Base-by-base conservation (phyloP, 148 eudicot genomes). In the Silene conica region DNA sequence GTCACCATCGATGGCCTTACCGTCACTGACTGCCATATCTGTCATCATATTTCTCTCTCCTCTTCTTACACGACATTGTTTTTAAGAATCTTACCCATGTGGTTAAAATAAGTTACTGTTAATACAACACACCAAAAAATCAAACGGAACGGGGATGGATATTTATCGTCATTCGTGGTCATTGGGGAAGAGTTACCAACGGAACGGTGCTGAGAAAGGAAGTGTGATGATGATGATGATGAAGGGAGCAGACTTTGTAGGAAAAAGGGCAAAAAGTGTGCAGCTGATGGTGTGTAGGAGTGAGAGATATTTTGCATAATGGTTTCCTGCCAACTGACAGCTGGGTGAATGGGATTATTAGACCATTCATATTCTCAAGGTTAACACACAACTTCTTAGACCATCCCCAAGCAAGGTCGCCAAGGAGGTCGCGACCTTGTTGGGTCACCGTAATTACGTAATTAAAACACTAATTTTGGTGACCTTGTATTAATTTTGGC, bases 1-100 rank as follows among this genome's bases (percentile, higher is more conserved):
- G 87, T 84, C 84, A 84, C 66, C 82, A 79, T 84, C 87, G 52
- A 80, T 55, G 73, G 59, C 77, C 77, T 74, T 16, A 66, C 69
- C 73, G n/a, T 34, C 61, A 31, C 79, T 75, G 76, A 69, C 66
- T 43, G 63, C 0, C 25, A 48, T 48, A 48, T 54, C 34, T 71
- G 63, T 56, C 70, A 34, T 70, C 71, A 45, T 63, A 62, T 48
- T 54, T 70, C 73, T 70, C 79, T 60, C 80, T 31, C 75, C 72
- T 65, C 75, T 56, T 67, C 58, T 72, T 72, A 41, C 68, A 26
- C 66, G 62, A 78, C 76, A 73, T 57, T n/a, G 16, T 28, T 11
- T 34, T n/a, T 3, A 23, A 78, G 60, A 57, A 25, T 72, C 72
- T 78, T 66, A 72, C 66, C 67, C 18, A 19, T 26, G 6, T 54